Percentiles rank a stretch among this genome's conserved stretches.
Evolutionary conservation across 164 flowering plant species (phyloP).

Genomic region (Sextonia rubra): DNA sequence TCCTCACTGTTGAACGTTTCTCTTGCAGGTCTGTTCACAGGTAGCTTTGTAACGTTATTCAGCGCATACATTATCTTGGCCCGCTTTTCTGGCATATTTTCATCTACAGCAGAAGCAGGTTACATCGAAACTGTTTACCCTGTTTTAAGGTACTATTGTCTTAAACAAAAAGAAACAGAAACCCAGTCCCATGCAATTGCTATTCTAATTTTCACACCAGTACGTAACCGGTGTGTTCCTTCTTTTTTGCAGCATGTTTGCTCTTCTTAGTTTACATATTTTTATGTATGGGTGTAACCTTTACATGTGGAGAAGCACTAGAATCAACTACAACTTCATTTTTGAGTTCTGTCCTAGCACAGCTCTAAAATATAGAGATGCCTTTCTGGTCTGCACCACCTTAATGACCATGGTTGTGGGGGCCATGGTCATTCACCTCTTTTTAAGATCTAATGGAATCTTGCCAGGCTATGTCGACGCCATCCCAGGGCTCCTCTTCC

Average conservation of each 20-base stretch:
- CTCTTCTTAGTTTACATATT: slow-evolving; percentile 87
- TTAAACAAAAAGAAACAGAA: background rate
- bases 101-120: slow-evolving; percentile 31
- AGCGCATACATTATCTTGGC: slow-evolving; percentile 74
- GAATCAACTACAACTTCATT: slow-evolving; percentile 94
- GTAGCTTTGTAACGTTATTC: slow-evolving; percentile 83
- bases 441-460: slow-evolving; percentile 53
- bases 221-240: background rate
- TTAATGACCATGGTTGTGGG: slow-evolving; percentile 85
- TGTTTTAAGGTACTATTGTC: slow-evolving; percentile 69
- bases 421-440: slow-evolving; percentile 80
- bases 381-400: slow-evolving; percentile 79
- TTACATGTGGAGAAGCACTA: slow-evolving; percentile 79
- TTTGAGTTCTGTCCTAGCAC: slow-evolving; percentile 76
- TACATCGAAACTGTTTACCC: slow-evolving; percentile 92
- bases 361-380: slow-evolving; percentile 82
- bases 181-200: background rate
- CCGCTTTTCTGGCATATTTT: slow-evolving; percentile 71
- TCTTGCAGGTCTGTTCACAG: slow-evolving; percentile 86
- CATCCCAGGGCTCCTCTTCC: slow-evolving; percentile 76
- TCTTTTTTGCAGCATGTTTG: slow-evolving; percentile 71
- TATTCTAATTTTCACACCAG: background rate
- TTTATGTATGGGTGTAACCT: slow-evolving; percentile 96
- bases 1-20: background rate
- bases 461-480: slow-evolving; percentile 56